Percentiles rank a stretch among this genome's conserved stretches.
Conservation (phyloP, 805 yeast species). For the Yamadazyma sp. region DNA sequence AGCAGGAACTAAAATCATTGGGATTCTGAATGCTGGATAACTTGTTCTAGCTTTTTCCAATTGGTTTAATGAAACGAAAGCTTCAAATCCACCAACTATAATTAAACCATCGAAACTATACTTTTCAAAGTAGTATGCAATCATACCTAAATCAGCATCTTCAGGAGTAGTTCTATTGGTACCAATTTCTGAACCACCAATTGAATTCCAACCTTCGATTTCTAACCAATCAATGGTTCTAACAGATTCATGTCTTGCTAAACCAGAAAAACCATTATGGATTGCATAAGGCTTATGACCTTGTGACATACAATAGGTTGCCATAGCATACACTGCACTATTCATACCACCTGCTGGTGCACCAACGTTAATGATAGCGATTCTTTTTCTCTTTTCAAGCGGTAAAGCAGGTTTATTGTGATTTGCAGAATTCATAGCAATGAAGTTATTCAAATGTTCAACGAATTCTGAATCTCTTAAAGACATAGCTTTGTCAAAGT, state of each 20-base stretch:
- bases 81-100: slow-evolving; percentile 96
- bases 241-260: slow-evolving; percentile 85
- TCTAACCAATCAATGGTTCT: slow-evolving; percentile 75
- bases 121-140: slow-evolving; percentile 91
- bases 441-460: slow-evolving; percentile 73
- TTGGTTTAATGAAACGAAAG: slow-evolving; percentile 81
- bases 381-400: slow-evolving; percentile 56
- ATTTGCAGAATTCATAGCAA: slow-evolving; percentile 65
- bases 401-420: slow-evolving; percentile 62
- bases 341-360: slow-evolving; percentile 98
- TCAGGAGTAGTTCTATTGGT: slow-evolving; percentile 87
- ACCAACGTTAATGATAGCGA: slow-evolving; percentile 89
- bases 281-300: slow-evolving; percentile 93
- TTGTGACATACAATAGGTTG: slow-evolving; percentile 78
- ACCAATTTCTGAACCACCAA: slow-evolving; percentile 97
- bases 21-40: slow-evolving; percentile 91
- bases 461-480: slow-evolving; percentile 85
- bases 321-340: slow-evolving; percentile 87
- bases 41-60: slow-evolving; percentile 69
- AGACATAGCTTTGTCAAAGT: slow-evolving; percentile 83
- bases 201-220: slow-evolving; percentile 81
- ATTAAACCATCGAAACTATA: slow-evolving; percentile 83
- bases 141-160: slow-evolving; percentile 76
- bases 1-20: slow-evolving; percentile 91
- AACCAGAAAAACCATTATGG: slow-evolving; percentile 90